phyloP scores from a whole-genome alignment of 768 basidiomycete genomes.

The Kwoniella sp. region DNA sequence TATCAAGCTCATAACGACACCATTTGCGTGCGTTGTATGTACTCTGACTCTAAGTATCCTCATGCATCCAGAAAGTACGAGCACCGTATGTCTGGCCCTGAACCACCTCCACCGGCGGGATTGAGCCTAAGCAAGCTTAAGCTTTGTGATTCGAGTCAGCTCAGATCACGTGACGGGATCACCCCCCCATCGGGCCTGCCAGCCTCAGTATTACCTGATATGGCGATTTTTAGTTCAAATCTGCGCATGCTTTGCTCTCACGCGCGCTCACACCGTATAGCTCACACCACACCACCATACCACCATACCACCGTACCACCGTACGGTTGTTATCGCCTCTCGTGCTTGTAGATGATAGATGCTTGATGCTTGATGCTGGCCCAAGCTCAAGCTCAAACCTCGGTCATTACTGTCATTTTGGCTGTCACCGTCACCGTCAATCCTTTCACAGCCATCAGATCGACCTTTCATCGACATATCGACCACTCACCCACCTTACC shows the following conservation, averaged over 20 bases:
- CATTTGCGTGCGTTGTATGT: too few species aligned
- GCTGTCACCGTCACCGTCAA: neutral
- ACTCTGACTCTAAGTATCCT: too few species aligned
- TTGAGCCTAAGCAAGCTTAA: too few species aligned
- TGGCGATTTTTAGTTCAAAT: neutral
- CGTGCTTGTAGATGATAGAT: neutral
- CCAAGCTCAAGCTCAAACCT: too few species aligned
- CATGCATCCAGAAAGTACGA: neutral
- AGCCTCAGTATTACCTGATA: neutral
- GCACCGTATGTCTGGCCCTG: neutral
- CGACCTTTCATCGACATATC: neutral
- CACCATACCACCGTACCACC: neutral
- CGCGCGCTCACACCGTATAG: neutral
- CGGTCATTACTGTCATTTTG: too few species aligned
- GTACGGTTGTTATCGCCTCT: slow-evolving; percentile 12
- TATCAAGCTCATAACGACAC: too few species aligned
- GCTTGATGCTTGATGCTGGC: too few species aligned
- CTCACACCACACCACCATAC: neutral
- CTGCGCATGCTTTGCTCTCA: neutral
- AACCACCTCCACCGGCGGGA: slow-evolving; percentile 1
- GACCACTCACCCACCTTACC: too few species aligned
- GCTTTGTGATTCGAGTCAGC: neutral
- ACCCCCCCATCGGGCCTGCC: neutral
- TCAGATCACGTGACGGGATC: neutral
- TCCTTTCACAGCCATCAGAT: slow-evolving; percentile 10